Conservation (phyloP, 2,329 filamentous ascomycete species). For the Drechslerella coelobrocha region DNA sequence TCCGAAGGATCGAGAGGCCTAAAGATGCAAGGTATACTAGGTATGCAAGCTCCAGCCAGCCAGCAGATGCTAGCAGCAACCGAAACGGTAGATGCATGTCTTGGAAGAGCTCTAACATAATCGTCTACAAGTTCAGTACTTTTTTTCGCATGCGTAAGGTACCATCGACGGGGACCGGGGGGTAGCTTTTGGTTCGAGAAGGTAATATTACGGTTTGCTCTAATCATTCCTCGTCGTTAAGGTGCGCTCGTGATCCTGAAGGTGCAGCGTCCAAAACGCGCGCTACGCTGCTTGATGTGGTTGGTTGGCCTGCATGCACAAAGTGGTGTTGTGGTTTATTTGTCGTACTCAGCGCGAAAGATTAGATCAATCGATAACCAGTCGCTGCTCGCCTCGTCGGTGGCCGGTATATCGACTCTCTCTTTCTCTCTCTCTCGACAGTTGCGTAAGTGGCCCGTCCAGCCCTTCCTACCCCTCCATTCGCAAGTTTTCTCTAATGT, state of each 20-base stretch:
- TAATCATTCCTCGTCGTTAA: slow-evolving; percentile 40
- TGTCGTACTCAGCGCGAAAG: neutral
- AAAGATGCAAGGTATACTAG: neutral
- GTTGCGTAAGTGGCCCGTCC: neutral
- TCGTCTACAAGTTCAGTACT: slow-evolving; percentile 31
- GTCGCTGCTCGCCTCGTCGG: neutral
- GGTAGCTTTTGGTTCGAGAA: slow-evolving; percentile 1
- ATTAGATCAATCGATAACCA: slow-evolving; percentile 11
- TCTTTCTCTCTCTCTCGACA: neutral
- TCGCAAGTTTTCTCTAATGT: neutral
- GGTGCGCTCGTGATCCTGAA: slow-evolving; percentile 47
- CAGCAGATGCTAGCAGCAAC: slow-evolving; percentile 9
- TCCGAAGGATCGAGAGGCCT: neutral
- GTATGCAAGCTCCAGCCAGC: neutral
- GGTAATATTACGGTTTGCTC: slow-evolving; percentile 50
- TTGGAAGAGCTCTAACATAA: slow-evolving; percentile 18
- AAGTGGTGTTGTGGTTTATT: slow-evolving; percentile 33
- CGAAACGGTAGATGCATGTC: slow-evolving; percentile 44
- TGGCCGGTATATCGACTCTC: neutral
- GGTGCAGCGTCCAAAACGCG: slow-evolving; percentile 45
- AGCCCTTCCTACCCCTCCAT: neutral
- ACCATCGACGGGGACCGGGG: slow-evolving; percentile 30
- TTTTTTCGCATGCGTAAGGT: neutral
- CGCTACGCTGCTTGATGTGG: slow-evolving; percentile 36
- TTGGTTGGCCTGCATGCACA: slow-evolving; percentile 32